Base-by-base conservation (phyloP, 352 stramenopile genomes). In the Phytophthora constricta region DNA sequence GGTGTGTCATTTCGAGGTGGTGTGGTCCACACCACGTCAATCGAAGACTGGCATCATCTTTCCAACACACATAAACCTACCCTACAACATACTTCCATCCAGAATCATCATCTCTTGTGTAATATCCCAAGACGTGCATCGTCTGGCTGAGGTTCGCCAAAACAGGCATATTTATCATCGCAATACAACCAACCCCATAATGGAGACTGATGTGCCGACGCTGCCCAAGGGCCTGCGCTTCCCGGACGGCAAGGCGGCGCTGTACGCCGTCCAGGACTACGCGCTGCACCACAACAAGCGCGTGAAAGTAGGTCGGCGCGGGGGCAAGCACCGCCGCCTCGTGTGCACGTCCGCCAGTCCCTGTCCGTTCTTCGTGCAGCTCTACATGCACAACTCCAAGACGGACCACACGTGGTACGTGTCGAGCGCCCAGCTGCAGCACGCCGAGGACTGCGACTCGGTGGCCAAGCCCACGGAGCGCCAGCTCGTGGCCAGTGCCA, bases 281-380 rank as follows among this genome's bases (percentile, higher is more conserved):
- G 82, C 82, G 31, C 55, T 91, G 17, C 70, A 74, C 47, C 65
- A 84, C 62, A 75, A 79, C 59, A 91, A 91, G 63, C 71, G 79
- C 48, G 82, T 87, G 10, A 77, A 77, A 42, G 74, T 91, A 13
- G 49, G 59, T n/a, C 72, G 70, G 10, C 80, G 80, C 34, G 82
- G 82, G n/a, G 82, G 82, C 45, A 88, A 87, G 37, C 79, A 89
- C 72, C 77, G 79, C n/a, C 71, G 68, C 23, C 58, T 91, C 61
- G 58, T 87, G 7, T 91, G 82, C 64, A 49, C 70, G 14, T 75
- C 74, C 16, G 59, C 63, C n/a, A 41, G 57, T 14, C 37, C 62
- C 5, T 91, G 82, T 26, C 70, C 78, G 26, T 91, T 91, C 70
- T 87, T 86, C 70, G 82, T 91, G 65, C 79, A 89, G 54, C 66